phyloP scores from a whole-genome alignment of 2,329 filamentous ascomycete genomes.

The Capronia coronata region DNA sequence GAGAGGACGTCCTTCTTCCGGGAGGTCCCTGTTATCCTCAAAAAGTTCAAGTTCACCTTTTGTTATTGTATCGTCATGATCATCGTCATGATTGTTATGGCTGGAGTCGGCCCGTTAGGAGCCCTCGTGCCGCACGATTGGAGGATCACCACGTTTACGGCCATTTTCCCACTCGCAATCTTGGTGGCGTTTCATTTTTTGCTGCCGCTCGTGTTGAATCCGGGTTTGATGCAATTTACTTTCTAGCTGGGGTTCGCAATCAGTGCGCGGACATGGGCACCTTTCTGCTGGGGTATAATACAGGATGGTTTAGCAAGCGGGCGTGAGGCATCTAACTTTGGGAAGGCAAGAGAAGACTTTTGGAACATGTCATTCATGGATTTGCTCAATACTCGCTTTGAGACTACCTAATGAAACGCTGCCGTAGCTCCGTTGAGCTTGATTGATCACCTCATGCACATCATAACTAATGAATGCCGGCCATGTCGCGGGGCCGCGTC shows the following conservation, averaged over 20 bases:
- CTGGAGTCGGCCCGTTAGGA: slow-evolving; percentile 33
- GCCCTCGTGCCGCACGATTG: slow-evolving; percentile 44
- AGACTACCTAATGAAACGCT: not conserved
- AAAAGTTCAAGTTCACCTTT: slow-evolving; percentile 62
- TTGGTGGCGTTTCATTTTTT: slow-evolving; percentile 37
- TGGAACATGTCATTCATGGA: not conserved
- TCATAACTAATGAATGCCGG: not conserved
- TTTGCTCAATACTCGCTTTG: not conserved
- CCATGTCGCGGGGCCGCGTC: not conserved
- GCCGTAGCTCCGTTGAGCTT: not conserved
- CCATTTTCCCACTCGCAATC: slow-evolving; percentile 53
- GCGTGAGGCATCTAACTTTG: not conserved
- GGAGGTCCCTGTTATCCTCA: slow-evolving; percentile 70
- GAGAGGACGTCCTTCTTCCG: slow-evolving; percentile 73
- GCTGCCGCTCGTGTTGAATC: slow-evolving; percentile 31
- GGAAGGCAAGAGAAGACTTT: not conserved
- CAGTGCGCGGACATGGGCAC: not conserved
- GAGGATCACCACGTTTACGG: slow-evolving; percentile 52
- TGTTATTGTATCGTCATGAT: slow-evolving; percentile 41
- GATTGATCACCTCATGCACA: not conserved
- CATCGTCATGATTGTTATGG: slow-evolving; percentile 46
- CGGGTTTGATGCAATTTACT: slow-evolving; percentile 30
- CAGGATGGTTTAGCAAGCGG: not conserved
- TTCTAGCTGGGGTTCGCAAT: slow-evolving; percentile 4
- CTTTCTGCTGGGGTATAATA: not conserved